Evolutionary conservation across 805 yeast species (phyloP).

Genomic region (Suhomyces sp.): DNA sequence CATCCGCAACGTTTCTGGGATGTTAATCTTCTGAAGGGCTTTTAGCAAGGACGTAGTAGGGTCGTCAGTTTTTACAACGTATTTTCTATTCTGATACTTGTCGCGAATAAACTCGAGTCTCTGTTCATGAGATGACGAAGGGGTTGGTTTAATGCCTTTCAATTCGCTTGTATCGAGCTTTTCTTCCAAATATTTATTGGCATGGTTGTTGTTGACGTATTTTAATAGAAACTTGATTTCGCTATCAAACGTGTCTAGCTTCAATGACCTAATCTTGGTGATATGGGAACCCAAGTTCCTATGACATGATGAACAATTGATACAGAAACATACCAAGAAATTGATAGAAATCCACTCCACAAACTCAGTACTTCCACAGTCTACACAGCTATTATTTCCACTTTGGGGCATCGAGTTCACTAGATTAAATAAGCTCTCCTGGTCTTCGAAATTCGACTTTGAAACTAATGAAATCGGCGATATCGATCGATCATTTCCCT

Average conservation of each 20-base stretch:
- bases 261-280: slow-evolving; percentile 73
- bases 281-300: slow-evolving; percentile 80
- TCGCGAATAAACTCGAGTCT: slow-evolving; percentile 58
- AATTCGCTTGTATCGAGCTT: slow-evolving; percentile 6
- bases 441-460: slow-evolving; percentile 14
- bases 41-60: slow-evolving; percentile 42
- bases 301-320: slow-evolving; percentile 86
- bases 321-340: slow-evolving; percentile 68
- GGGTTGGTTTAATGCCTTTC: slow-evolving; percentile 20
- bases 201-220: slow-evolving; percentile 49
- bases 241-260: slow-evolving; percentile 63
- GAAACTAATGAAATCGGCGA: slow-evolving; percentile 34
- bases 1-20: slow-evolving; percentile 40
- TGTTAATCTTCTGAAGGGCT: slow-evolving; percentile 50
- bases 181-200: slow-evolving; percentile 63
- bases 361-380: slow-evolving; percentile 60
- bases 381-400: slow-evolving; percentile 71
- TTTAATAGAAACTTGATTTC: slow-evolving; percentile 58
- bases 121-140: slow-evolving; percentile 39
- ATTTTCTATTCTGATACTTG: slow-evolving; percentile 61
- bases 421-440: slow-evolving; percentile 27
- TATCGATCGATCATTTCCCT: slow-evolving; percentile 10
- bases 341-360: slow-evolving; percentile 91
- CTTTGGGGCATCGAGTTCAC: slow-evolving; percentile 42
- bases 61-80: slow-evolving; percentile 21